phyloP scores from a whole-genome alignment of 495 filamentous ascomycete genomes.

The Elasticomyces elasticus region DNA sequence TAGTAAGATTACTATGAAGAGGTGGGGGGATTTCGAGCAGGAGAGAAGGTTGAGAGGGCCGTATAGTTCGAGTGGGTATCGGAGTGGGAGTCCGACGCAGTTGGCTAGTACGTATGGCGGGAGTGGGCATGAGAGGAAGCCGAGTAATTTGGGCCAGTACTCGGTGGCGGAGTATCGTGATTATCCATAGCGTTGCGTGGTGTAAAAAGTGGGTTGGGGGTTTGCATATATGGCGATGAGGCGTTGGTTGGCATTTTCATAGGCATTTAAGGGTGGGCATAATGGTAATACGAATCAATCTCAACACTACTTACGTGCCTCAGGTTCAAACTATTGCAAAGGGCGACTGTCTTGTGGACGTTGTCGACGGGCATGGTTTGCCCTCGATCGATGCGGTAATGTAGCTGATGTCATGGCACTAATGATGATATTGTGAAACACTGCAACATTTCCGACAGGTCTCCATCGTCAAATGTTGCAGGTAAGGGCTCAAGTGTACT shows the following conservation, averaged over 20 bases:
- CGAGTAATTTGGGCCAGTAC: constrained; percentile 15
- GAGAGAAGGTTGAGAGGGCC: constrained; percentile 24
- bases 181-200: constrained; percentile 2
- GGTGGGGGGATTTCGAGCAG: constrained; percentile 95
- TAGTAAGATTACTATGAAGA: constrained; percentile 22
- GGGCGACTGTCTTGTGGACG: no score
- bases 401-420: no score
- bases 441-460: no score
- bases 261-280: no score
- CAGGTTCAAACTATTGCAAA: no score
- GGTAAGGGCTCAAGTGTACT: no score
- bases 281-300: no score
- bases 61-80: not conserved
- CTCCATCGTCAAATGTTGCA: no score
- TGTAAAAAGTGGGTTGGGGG: not conserved
- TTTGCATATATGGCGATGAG: not conserved
- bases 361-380: no score
- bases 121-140: constrained; percentile 12
- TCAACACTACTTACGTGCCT: no score
- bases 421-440: no score
- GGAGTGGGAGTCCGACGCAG: constrained; percentile 1
- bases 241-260: not conserved
- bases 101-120: not conserved
- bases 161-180: constrained; percentile 10
- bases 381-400: no score